Percentiles rank a stretch among this genome's conserved stretches.
phyloP scores from a whole-genome alignment of 2,329 filamentous ascomycete species.

The Akanthomyces muscarius region DNA sequence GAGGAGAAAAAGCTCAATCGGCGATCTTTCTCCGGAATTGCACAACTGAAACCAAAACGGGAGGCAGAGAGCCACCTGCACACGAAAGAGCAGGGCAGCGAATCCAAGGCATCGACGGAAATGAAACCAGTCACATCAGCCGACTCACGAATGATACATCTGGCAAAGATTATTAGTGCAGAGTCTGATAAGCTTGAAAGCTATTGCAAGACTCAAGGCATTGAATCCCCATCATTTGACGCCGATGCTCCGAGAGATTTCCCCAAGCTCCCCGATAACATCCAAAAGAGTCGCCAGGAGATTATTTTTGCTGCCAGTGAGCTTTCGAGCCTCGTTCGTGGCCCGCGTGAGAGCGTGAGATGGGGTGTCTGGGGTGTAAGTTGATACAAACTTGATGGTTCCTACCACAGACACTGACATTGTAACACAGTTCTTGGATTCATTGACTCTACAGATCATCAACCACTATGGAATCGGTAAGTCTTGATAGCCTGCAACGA shows the following conservation, averaged over 20 bases:
- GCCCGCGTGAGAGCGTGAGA: constrained; percentile 47
- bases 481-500: neutral
- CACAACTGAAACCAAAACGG: constrained; percentile 1
- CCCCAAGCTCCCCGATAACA: constrained; percentile 42
- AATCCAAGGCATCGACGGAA: constrained; percentile 6
- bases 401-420: neutral
- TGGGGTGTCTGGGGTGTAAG: constrained; percentile 51
- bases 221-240: constrained; percentile 43
- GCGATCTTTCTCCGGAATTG: constrained; percentile 11
- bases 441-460: constrained; percentile 46
- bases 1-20: constrained; percentile 16
- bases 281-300: constrained; percentile 42
- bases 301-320: constrained; percentile 48
- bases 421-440: constrained; percentile 42
- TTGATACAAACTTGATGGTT: constrained; percentile 20
- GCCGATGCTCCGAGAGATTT: constrained; percentile 43
- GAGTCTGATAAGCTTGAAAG: constrained; percentile 48
- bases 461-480: constrained; percentile 49
- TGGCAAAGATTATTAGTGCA: constrained; percentile 45
- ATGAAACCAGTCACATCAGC: constrained; percentile 14
- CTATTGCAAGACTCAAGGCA: constrained; percentile 41
- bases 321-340: constrained; percentile 44
- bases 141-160: constrained; percentile 38
- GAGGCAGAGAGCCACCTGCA: neutral
- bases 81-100: neutral